phyloP scores from a whole-genome alignment of 1,284 basidiomycete genomes.

The Paramarasmius palmivorus region DNA sequence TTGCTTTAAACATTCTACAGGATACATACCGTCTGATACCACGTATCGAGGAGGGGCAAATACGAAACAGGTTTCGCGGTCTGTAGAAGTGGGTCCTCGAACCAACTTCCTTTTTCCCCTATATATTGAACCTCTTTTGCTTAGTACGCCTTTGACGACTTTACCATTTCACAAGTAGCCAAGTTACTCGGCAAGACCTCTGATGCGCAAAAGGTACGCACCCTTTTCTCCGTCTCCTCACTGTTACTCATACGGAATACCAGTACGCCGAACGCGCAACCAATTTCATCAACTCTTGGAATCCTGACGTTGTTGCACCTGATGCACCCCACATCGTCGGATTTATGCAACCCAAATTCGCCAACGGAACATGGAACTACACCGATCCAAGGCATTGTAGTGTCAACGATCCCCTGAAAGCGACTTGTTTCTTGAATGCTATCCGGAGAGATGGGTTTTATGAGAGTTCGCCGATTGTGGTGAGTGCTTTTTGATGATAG shows the following conservation, averaged over 20 bases:
- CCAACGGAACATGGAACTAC: conserved; percentile 61
- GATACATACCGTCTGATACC: conserved; percentile 55
- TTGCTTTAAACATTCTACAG: too few relatives aligned
- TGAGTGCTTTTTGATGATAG: conserved; percentile 28
- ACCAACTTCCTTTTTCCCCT: neutral
- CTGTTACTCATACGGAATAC: neutral
- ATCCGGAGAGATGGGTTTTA: conserved; percentile 63
- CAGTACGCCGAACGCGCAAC: conserved; percentile 55
- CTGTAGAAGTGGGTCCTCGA: conserved; percentile 45
- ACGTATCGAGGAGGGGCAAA: conserved; percentile 53
- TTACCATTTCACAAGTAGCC: conserved; percentile 63
- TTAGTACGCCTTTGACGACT: conserved; percentile 63
- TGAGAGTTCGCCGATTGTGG: conserved; percentile 61
- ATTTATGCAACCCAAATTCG: conserved; percentile 62
- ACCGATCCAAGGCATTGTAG: conserved; percentile 70
- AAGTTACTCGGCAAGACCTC: conserved; percentile 46
- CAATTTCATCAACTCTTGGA: conserved; percentile 64
- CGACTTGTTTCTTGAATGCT: conserved; percentile 63
- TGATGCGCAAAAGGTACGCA: conserved; percentile 50
- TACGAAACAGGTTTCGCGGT: conserved; percentile 60
- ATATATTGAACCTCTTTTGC: neutral
- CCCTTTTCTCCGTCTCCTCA: neutral
- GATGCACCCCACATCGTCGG: conserved; percentile 41
- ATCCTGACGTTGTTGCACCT: conserved; percentile 51
- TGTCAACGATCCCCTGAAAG: conserved; percentile 53